These are phyloP conservation scores for Penicillium occitanis DNA, from an alignment of 2,329 filamentous ascomycete species.

Conservation along the genomic window DNA sequence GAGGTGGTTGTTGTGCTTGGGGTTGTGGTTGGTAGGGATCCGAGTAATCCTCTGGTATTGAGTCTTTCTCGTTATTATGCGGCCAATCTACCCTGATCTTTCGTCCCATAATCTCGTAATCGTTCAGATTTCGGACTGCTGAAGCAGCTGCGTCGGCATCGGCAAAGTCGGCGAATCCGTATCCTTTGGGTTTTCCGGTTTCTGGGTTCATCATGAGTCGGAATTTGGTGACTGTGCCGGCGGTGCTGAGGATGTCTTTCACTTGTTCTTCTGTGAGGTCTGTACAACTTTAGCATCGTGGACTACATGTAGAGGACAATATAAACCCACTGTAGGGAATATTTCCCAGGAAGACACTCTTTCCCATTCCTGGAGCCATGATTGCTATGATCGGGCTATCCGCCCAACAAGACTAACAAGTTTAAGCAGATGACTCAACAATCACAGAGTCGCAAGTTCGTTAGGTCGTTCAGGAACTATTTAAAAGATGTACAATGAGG, in stretches of 20 bases:
- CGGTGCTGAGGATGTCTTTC: conserved; percentile 85
- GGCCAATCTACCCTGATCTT: conserved; percentile 95
- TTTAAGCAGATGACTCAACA: neutral
- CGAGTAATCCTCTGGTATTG: conserved; percentile 55
- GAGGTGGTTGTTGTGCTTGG: conserved; percentile 34
- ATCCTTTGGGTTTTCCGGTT: conserved; percentile 91
- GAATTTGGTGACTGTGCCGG: conserved; percentile 88
- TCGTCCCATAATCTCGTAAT: conserved; percentile 90
- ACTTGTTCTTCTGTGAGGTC: conserved; percentile 96
- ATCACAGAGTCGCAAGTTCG: neutral
- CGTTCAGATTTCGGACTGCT: conserved; percentile 91
- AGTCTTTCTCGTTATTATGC: conserved; percentile 79
- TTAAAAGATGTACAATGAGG: neutral
- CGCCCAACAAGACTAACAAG: neutral
- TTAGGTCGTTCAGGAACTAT: neutral
- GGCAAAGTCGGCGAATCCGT: conserved; percentile 93
- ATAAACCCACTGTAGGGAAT: conserved; percentile 67
- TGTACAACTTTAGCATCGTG: conserved; percentile 41
- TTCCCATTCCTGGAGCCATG: conserved; percentile 48
- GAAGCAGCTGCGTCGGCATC: conserved; percentile 90
- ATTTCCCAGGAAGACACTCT: conserved; percentile 52
- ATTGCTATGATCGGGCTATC: neutral
- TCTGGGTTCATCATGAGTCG: conserved; percentile 93
- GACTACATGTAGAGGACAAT: conserved; percentile 39
- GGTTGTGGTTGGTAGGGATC: conserved; percentile 30